Conservation (phyloP, 2,329 filamentous ascomycete genomes). For the Cladorrhinum sp. region DNA sequence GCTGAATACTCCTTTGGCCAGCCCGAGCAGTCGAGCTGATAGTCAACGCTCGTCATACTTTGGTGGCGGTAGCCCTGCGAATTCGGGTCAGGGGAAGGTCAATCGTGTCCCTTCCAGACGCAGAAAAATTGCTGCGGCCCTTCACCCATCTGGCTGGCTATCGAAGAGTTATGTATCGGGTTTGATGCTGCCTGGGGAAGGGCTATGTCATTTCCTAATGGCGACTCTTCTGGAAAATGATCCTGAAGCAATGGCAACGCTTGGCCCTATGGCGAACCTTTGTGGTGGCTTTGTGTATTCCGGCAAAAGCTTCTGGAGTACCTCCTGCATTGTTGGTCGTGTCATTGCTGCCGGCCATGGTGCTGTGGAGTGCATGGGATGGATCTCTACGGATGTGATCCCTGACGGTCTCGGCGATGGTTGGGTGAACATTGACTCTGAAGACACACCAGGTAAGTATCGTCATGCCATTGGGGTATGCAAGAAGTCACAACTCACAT, state of each 20-base stretch:
- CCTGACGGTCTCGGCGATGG: slow-evolving; percentile 52
- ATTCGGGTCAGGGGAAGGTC: slow-evolving; percentile 14
- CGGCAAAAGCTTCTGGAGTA: slow-evolving; percentile 67
- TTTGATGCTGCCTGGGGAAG: slow-evolving; percentile 62
- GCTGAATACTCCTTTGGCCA: slow-evolving; percentile 39
- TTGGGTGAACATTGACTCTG: slow-evolving; percentile 58
- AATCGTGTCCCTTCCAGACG: slow-evolving; percentile 41
- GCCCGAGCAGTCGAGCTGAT: slow-evolving; percentile 36
- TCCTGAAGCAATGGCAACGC: slow-evolving; percentile 51
- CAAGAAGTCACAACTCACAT: neutral
- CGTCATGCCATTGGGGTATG: neutral
- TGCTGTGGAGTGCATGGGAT: slow-evolving; percentile 64
- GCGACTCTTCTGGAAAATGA: slow-evolving; percentile 64
- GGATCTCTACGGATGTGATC: slow-evolving; percentile 60
- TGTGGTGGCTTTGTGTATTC: slow-evolving; percentile 63
- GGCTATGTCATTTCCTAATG: slow-evolving; percentile 62
- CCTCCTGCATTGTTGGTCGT: slow-evolving; percentile 60
- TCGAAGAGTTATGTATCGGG: slow-evolving; percentile 67
- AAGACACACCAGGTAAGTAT: slow-evolving; percentile 49
- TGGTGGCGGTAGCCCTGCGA: slow-evolving; percentile 29
- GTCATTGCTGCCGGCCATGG: slow-evolving; percentile 62
- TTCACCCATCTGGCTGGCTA: slow-evolving; percentile 62
- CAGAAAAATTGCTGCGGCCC: slow-evolving; percentile 53
- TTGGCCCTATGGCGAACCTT: slow-evolving; percentile 60
- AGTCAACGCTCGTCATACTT: slow-evolving; percentile 47